Evolutionary conservation across 768 basidiomycete genomes (phyloP), one percentile per base, ranked within the genome.

Genomic region (Termitomyces sp.): DNA sequence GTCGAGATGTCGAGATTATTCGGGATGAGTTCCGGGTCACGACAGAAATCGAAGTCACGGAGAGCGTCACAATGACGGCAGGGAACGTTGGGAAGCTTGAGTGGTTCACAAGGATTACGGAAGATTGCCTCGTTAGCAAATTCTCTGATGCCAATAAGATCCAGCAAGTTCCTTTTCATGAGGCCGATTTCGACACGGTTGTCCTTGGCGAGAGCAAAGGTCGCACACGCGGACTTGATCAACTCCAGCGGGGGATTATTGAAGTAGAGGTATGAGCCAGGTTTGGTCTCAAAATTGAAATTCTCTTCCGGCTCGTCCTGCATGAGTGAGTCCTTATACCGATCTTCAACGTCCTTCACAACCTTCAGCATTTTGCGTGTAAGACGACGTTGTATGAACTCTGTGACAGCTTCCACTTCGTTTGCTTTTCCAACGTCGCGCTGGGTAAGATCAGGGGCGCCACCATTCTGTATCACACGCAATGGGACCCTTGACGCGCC

Each of bases 41-140:
- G 85, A 69, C 96, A 98, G 67, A 99, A 91, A 71, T 99, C 97
- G 66, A 99, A 91, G 69, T 96, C 94, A 3, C 90, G 84, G 59
- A 95, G 79, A 14, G 78, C 74, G 69, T 94, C 95, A 73, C 92
- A 98, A 65, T 87, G 83, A 42, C 83, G 85, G 69, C 96, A 98
- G 32, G 95, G 91, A 37, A 98, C 89, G 69, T 91, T 91, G 44
- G 86, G 77, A 27, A 98, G 71, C 64, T 89, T 89, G 55, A 96
- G 80, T 9, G 91, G 85, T 68, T 93, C 88, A 74, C 95, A 98
- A 0, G 95, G 95, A 69, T 97, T 97, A 53, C 85, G 84, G 79
- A 95, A 99, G 1, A 80, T 71, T 4, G 95, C 95, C 50, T 95
- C 91, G 53, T 76, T 75, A 7, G 93, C 86, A 65, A 96, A 98